Conservation (phyloP, 805 yeast genomes). For the Ogataea naganishii region DNA sequence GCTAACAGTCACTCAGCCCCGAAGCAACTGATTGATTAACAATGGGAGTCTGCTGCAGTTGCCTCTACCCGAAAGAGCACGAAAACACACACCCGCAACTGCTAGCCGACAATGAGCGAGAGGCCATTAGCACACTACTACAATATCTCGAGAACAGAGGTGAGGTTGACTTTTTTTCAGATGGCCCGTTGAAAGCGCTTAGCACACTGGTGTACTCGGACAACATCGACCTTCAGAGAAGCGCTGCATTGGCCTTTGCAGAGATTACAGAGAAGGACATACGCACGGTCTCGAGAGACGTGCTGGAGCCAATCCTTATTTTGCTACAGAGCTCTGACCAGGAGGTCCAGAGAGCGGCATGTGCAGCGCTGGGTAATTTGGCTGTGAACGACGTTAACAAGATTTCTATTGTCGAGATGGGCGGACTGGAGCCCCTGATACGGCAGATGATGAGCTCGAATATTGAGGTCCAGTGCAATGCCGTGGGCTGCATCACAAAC, state of each 20-base stretch:
- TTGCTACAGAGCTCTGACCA: slow-evolving; percentile 80
- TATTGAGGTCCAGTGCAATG: slow-evolving; percentile 97
- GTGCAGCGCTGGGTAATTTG: slow-evolving; percentile 96
- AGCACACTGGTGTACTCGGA: slow-evolving; percentile 92
- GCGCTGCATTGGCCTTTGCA: slow-evolving; percentile 97
- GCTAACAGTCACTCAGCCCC: no score
- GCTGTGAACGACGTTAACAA: slow-evolving; percentile 97
- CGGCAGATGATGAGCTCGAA: slow-evolving; percentile 96
- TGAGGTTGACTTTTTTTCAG: slow-evolving; percentile 82
- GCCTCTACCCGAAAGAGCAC: slow-evolving; percentile 31
- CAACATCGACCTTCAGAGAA: slow-evolving; percentile 87
- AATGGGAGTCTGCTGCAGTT: slow-evolving; percentile 50
- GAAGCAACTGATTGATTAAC: no score
- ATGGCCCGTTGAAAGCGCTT: slow-evolving; percentile 81
- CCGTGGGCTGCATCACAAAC: slow-evolving; percentile 97
- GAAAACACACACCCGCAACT: slow-evolving; percentile 68
- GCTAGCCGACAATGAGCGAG: slow-evolving; percentile 92
- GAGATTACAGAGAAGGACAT: slow-evolving; percentile 97
- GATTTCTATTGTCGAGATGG: slow-evolving; percentile 91
- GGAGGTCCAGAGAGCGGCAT: slow-evolving; percentile 97
- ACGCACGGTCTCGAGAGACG: slow-evolving; percentile 82
- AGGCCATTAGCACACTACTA: slow-evolving; percentile 84
- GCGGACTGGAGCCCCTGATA: slow-evolving; percentile 92
- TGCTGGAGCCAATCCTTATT: slow-evolving; percentile 86
- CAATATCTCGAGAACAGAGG: slow-evolving; percentile 84